These are phyloP conservation scores for Porcisia hertigi DNA, from an alignment of 208 protist species.

Conservation along the genomic window DNA sequence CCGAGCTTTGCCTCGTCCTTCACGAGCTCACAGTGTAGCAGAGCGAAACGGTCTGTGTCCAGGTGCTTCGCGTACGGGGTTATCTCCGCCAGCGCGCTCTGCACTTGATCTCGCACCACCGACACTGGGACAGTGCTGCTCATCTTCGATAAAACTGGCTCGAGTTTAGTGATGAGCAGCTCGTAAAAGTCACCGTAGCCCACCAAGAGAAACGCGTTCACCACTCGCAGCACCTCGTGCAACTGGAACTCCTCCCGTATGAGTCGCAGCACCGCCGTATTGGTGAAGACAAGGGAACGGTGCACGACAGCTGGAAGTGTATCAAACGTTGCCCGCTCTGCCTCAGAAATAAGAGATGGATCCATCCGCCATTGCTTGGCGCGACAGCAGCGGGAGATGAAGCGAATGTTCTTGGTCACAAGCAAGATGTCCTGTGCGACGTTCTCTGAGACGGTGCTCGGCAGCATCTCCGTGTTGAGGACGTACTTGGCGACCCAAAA, in stretches of 20 bases:
- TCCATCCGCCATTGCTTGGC: conserved; percentile 70
- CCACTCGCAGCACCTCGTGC: conserved; percentile 51
- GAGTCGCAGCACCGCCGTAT: conserved; percentile 57
- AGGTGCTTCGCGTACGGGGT: conserved; percentile 51
- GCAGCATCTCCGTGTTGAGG: conserved; percentile 59
- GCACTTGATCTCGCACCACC: conserved; percentile 55
- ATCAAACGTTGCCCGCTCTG: conserved; percentile 45
- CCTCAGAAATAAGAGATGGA: conserved; percentile 40
- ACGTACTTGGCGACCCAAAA: conserved; percentile 58
- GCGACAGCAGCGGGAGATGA: conserved; percentile 64
- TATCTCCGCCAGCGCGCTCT: conserved; percentile 52
- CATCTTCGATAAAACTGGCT: conserved; percentile 52
- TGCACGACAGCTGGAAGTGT: conserved; percentile 43
- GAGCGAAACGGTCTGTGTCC: conserved; percentile 51
- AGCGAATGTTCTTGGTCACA: conserved; percentile 62
- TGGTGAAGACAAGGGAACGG: conserved; percentile 44
- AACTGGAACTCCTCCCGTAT: conserved; percentile 60
- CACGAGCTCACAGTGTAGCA: conserved; percentile 59
- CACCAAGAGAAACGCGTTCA: conserved; percentile 68
- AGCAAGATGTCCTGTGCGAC: conserved; percentile 59
- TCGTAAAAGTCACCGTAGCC: conserved; percentile 76
- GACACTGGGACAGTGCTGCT: conserved; percentile 55
- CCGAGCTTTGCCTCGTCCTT: conserved; percentile 68
- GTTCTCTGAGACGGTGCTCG: conserved; percentile 40
- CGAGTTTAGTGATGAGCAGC: conserved; percentile 53